phyloP scores from a whole-genome alignment of 2,329 filamentous ascomycete genomes.

The Aspergillus nomiae region DNA sequence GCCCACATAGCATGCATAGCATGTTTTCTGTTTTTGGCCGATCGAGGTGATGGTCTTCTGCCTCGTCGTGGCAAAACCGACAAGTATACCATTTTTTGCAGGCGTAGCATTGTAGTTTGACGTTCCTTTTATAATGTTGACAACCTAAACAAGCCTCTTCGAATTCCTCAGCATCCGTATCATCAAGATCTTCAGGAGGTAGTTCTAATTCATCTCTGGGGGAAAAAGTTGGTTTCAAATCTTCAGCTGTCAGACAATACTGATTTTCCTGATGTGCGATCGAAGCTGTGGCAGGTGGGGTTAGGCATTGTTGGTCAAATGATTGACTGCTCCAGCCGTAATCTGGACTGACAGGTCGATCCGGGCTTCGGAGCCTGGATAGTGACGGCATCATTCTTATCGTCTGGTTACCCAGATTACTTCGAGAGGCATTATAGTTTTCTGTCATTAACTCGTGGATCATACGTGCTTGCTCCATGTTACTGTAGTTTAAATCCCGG shows the following conservation, averaged over 20 bases:
- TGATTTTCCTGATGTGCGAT: conserved; percentile 31
- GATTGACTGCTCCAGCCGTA: conserved; percentile 33
- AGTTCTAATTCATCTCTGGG: conserved; percentile 44
- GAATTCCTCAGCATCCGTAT: conserved; percentile 49
- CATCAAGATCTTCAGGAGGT: conserved; percentile 37
- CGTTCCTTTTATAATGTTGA: conserved; percentile 90
- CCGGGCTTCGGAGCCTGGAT: conserved; percentile 26
- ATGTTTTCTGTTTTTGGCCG: conserved; percentile 87
- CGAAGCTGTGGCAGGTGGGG: conserved; percentile 29
- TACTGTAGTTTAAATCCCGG: conserved; percentile 61
- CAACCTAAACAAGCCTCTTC: conserved; percentile 70
- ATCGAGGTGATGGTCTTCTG: conserved; percentile 76
- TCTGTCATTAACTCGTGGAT: conserved; percentile 73
- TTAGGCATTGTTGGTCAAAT: conserved; percentile 30
- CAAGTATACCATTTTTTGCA: conserved; percentile 95
- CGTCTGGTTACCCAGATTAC: conserved; percentile 24
- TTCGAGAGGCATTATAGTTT: conserved; percentile 58
- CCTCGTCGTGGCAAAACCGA: conserved; percentile 86
- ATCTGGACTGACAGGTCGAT: conserved; percentile 32
- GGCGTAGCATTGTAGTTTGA: conserved; percentile 90
- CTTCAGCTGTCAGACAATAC: conserved; percentile 52
- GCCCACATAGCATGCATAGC: conserved; percentile 94
- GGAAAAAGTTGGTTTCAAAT: conserved; percentile 68
- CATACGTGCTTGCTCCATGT: conserved; percentile 67
- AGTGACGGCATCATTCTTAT: conserved; percentile 25